Evolutionary conservation across 1,284 basidiomycete species (phyloP), one percentile per base, ranked within the genome.

Genomic region (Afroboletus lepidellus): DNA sequence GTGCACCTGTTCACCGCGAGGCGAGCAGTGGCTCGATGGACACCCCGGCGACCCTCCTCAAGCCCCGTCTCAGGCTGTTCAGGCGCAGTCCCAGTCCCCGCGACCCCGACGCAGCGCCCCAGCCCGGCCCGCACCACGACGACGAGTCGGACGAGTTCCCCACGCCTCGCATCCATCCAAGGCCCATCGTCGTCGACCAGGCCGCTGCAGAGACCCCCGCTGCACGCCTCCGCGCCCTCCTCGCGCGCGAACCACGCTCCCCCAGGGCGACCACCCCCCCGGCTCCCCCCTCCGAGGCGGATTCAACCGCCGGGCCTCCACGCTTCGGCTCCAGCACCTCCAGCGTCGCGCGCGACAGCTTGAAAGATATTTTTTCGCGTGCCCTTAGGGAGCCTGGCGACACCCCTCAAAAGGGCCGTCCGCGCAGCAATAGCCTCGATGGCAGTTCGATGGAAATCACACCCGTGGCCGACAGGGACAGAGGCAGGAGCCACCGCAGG

Each of bases 351-450:
- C 78, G 77, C 37, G 78, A 81, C 55, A 84, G 75, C 60, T 63
- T 89, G 47, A 82, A 74, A 62, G 76, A 80, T 51, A 71, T 90
- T 23, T 87, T 90, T 65, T 78, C 79, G 20, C 75, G 74, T 49
- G 85, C 80, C 3, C 71, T 82, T 46, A 80, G 81, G 41, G 80
- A 83, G 15, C 76, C 83, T 3, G 82, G 79, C 8, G 77, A 79
- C 58, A 86, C 84, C 2, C 84, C 87, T 6, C 75, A 76, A 59
- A 84, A 80, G 48, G 47, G 53, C 23, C 67, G 59, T 42, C 54
- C 33, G 5, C 68, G 66, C 7, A 69, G 66, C 53, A 84, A 81
- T 57, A 87, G 84, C 64, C 74, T 85, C 42, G 83, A 83, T 60
- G 64, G 69, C 9, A 84, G 83, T 58, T 82, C 84, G 50, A 77